Evolutionary conservation across 768 basidiomycete genomes (phyloP).

Genomic region (Hygrophoropsis aurantiaca): DNA sequence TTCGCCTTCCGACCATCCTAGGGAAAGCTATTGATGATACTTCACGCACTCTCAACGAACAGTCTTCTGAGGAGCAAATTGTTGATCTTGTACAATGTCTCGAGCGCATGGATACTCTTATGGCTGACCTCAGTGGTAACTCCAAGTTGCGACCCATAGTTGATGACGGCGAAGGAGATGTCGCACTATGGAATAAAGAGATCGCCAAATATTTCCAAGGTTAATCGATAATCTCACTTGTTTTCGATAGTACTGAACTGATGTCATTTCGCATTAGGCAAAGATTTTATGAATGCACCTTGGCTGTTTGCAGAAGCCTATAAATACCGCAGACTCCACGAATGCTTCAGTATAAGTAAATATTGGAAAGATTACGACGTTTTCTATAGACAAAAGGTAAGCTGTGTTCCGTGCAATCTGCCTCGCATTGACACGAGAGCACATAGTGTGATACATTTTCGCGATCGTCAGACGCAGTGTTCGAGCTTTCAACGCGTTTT

Average conservation of each 20-base stretch:
- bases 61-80: conserved; percentile 79
- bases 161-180: conserved; percentile 90
- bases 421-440: conserved; percentile 7
- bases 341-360: conserved; percentile 90
- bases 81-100: conserved; percentile 85
- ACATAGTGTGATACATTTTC: conserved; percentile 90
- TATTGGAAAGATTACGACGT: conserved; percentile 92
- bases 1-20: conserved; percentile 92
- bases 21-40: conserved; percentile 95
- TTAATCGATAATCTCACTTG: conserved; percentile 26
- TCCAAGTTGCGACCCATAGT: conserved; percentile 83
- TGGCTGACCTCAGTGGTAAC: conserved; percentile 83
- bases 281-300: conserved; percentile 93
- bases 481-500: conserved; percentile 90
- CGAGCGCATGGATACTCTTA: conserved; percentile 86
- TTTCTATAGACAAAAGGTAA: conserved; percentile 91
- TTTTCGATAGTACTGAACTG: background rate
- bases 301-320: conserved; percentile 97
- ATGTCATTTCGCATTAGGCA: conserved; percentile 42
- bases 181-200: conserved; percentile 96
- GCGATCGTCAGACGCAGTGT: conserved; percentile 87
- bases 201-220: conserved; percentile 94
- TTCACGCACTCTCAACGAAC: conserved; percentile 83
- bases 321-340: conserved; percentile 88
- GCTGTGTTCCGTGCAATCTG: conserved; percentile 2